Base-by-base conservation (phyloP, 345 rosid species). In the Microthlaspi erraticum region DNA sequence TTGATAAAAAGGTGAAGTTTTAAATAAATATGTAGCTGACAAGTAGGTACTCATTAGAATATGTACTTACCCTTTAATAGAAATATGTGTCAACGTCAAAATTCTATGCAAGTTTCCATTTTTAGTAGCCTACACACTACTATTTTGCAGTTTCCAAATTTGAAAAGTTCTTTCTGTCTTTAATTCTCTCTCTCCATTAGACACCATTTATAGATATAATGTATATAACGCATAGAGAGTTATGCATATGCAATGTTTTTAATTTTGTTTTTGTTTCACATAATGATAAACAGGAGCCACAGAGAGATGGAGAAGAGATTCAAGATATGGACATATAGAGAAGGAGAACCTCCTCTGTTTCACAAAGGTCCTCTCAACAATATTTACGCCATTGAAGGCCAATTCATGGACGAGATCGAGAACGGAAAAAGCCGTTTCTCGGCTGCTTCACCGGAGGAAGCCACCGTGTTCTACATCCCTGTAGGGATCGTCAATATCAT, bases 361-460 rank as follows among this genome's bases (percentile, higher is more conserved):
- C 86, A 86, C 38, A 19, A 7, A 2, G 86, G 83, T 38, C 84
- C 86, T 13, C 18, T 79, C 50, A 78, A 79, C 16, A 26, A 80
- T 9, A 84, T 82, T 16, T 86, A 86, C 33, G 66, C 76, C 0
- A 79, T 84, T 1, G 88, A 82, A 41, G 91, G 91, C 6, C 91
- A 86, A 48, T 81, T 86, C 73, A 82, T 86, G 33, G 83, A 81
- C 57, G 86, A 86, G 41, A 73, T 86, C 33, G 88, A 82, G 66
- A 81, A 72, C 10, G 77, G 73, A 1, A 65, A 76, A 1, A 78
- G 78, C 68, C 81, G 38, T 5, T 86, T 81, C 23, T 31, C 31
- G 14, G 91, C 88, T 10, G 51, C 37, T 17, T 58, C 72, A 44
- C 83, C 86, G 7, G 85, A 82, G 2, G 83, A 82, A 56, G 91